Evolutionary conservation across 2,329 filamentous ascomycete species (phyloP), one percentile per base, ranked within the genome.

Genomic region (Biscogniauxia sp.): DNA sequence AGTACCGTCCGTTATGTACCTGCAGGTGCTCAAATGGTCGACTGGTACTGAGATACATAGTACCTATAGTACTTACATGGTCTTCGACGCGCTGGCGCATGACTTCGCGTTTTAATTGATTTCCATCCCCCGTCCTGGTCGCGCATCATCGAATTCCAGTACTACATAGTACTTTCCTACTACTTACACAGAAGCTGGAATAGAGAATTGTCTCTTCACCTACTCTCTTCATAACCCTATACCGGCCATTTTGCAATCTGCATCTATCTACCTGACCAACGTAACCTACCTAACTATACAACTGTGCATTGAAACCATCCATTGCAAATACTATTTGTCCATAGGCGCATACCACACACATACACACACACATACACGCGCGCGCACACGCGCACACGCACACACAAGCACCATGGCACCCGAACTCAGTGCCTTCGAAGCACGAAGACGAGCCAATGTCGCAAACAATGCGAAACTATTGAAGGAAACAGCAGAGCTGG

Each of bases 391-490:
- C n/a, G n/a, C 23, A 32, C 7, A 32, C 4, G 9, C 7, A 32
- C 28, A 32, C 64, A 19, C n/a, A n/a, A n/a, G n/a, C n/a, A 73
- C 53, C 41, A 85, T 87, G 83, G 74, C 82, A 1, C 72, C 78
- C 1, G 77, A 82, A 41, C 79, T 96, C 68, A 96, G 91, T 75
- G 91, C 92, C 49, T 97, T 96, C 75, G 93, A 97, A 80, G 88
- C 88, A 69, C 88, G 91, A 67, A 84, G 93, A 0, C 84, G 92
- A 17, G 92, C 93, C 62, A 97, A 97, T 67, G 96, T 96, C 50
- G 91, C 91, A 57, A 95, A 96, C 68, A 89, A 94, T 75, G 91
- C 89, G 0, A 73, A 72, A 54, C 82, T 97, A 0, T 77, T 97
- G 0, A 90, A 90, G 61, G 89, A 93, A 61, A 84, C 96, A 1